phyloP scores from a whole-genome alignment of 2,329 filamentous ascomycete species.

The Verticillium tricorpus region DNA sequence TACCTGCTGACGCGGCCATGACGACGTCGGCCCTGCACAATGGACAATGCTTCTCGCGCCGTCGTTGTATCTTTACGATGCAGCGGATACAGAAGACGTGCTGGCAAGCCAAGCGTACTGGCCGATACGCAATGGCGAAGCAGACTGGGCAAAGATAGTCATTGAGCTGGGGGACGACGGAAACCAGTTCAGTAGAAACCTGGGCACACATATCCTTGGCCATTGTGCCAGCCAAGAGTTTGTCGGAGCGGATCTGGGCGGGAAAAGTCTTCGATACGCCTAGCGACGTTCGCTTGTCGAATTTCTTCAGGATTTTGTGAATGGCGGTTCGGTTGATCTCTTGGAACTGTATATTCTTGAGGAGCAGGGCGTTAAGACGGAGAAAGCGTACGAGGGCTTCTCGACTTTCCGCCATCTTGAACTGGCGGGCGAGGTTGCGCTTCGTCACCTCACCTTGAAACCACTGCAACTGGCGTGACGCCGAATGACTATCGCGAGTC shows the following conservation, averaged over 20 bases:
- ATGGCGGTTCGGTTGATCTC: constrained; percentile 78
- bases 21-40: constrained; percentile 71
- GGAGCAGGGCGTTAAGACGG: constrained; percentile 66
- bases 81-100: constrained; percentile 84
- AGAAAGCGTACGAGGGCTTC: constrained; percentile 65
- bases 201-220: constrained; percentile 73
- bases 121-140: constrained; percentile 73
- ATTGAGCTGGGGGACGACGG: constrained; percentile 73
- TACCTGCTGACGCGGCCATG: constrained; percentile 62
- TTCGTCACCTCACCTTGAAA: constrained; percentile 66
- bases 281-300: constrained; percentile 79
- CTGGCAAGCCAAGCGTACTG: constrained; percentile 68
- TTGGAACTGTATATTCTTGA: constrained; percentile 78
- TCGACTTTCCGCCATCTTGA: constrained; percentile 63
- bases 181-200: constrained; percentile 67
- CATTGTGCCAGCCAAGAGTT: constrained; percentile 61
- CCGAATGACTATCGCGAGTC: constrained; percentile 59
- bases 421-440: constrained; percentile 52
- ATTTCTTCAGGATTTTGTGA: constrained; percentile 84
- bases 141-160: constrained; percentile 83
- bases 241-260: constrained; percentile 50
- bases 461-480: constrained; percentile 62
- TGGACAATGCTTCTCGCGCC: constrained; percentile 65
- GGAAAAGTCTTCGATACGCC: constrained; percentile 62
- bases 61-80: constrained; percentile 72